A percentile compares a stretch with the other conserved stretches of the same genome.
Evolutionary conservation across 1,284 basidiomycete genomes (phyloP).

Genomic region (Leccinum glutinopallens): DNA sequence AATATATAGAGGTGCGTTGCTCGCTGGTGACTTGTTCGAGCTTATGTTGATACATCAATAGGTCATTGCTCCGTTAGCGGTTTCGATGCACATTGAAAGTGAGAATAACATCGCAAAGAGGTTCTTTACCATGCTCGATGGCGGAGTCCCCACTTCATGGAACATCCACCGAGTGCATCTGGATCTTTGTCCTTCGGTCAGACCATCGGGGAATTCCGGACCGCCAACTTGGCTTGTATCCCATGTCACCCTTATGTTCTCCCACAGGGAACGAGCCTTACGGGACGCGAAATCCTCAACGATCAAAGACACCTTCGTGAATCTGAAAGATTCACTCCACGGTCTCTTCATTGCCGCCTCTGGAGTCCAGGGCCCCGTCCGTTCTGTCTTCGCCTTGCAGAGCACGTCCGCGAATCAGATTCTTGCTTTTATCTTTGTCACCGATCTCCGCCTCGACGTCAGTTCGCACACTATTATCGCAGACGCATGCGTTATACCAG

Average conservation of each 20-base stretch:
- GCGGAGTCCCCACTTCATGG: conserved; percentile 32
- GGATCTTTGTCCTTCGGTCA: conserved; percentile 38
- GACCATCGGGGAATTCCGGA: conserved; percentile 10
- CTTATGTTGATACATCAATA: conserved; percentile 15
- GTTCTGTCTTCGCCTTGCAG: conserved; percentile 35
- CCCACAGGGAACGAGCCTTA: conserved; percentile 29
- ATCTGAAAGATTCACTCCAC: conserved; percentile 39
- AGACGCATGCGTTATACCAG: conserved; percentile 47
- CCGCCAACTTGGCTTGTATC: conserved; percentile 34
- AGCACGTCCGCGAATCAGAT: conserved; percentile 28
- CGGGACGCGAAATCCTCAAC: conserved; percentile 8
- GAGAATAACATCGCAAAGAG: conserved; percentile 32
- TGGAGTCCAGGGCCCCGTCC: conserved; percentile 22
- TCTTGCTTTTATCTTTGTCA: conserved; percentile 45
- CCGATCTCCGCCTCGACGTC: conserved; percentile 45
- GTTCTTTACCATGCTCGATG: conserved; percentile 35
- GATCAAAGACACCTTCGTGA: conserved; percentile 29
- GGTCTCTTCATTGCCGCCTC: conserved; percentile 33
- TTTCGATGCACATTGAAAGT: conserved; percentile 18
- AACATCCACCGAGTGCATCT: conserved; percentile 47
- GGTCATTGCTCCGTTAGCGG: conserved; percentile 35
- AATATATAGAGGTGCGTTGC: conserved; percentile 50
- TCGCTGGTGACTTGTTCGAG: neutral
- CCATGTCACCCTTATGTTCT: conserved; percentile 37
- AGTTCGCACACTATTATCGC: conserved; percentile 46